Base-by-base conservation (phyloP, 1,284 basidiomycete species). In the Cryptococcus sp. region DNA sequence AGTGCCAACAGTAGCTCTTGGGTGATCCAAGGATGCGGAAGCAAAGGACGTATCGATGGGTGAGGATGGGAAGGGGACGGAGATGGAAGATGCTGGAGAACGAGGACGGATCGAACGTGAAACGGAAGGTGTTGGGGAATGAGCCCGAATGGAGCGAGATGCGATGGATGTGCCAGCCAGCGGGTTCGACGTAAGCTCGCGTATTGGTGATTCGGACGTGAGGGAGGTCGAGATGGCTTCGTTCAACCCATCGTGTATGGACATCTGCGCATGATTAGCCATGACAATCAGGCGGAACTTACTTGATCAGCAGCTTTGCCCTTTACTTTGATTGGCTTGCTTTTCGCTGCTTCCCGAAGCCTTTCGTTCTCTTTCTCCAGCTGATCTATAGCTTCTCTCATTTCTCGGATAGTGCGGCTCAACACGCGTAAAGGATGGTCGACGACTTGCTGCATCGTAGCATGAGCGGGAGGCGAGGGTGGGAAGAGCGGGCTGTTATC, bases 371-470 rank as follows among this genome's bases (percentile, higher is more conserved):
- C 74, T 22, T 59, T 54, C 50, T 73, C 66, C 11, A 77, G 58
- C 44, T 54, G 56, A 17, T 56, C 64, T 4, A 73, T 61, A 2
- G 59, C 57, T 48, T 75, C 75, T 20, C 61, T 60, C 38, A 76
- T 54, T 52, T 75, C 74, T 17, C 69, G 60, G n/a, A 77, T 66
- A 6, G 73, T 72, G 20, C 70, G 53, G 19, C 65, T 64, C 2
- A 77, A 61, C 7, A 76, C 60, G 6, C 69, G 53, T 6, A 77
- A 55, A 0, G 75, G 75, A 50, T 77, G 71, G 40, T 72, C 69
- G 2, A 48, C n/a, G 5, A 45, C 41, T 10, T 46, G 40, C 10
- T 47, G 40, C 23, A 38, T 40, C 2, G 23, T 17, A n/a, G 42
- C 25, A 7, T 54, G 50, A 5, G 60, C 38, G n/a, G 71, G 73